Evolutionary conservation across 2,329 filamentous ascomycete species (phyloP), one percentile per base, ranked within the genome.

Genomic region (Ampelomyces quisqualis): DNA sequence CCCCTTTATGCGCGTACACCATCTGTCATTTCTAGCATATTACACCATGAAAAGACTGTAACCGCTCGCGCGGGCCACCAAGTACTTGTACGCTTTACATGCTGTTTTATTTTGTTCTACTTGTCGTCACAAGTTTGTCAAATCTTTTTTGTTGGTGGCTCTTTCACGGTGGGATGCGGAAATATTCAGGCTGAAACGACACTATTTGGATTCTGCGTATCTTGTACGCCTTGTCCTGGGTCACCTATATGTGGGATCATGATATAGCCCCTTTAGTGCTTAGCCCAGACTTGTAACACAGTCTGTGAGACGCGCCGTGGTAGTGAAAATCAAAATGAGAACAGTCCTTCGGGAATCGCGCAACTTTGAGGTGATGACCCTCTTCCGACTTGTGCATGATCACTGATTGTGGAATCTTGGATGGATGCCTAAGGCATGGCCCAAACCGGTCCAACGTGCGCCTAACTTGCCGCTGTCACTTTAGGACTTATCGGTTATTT

Each of bases 21-120:
- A 43, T 30, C 27, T 27, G 30, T 45, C 49, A 41, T 55, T 47
- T 53, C 55, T 47, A 27, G 41, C 35, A 55, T 43, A n/a, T n/a
- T n/a, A n/a, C 34, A 42, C 2, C 15, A 36, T 51, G 58, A 65
- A 62, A 67, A 68, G 65, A 69, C 58, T 66, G 64, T 68, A 64
- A 59, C 65, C 62, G 67, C 67, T 67, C 67, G 52, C 67, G 65
- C 67, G 65, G 67, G 60, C 54, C 49, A 61, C 42, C 58, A 58
- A 35, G 47, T 56, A 51, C 46, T 34, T 66, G 60, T 64, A 61
- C 49, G 43, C 47, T 58, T 53, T 38, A 50, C 34, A 38, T 44
- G 38, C 17, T 27, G 8, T 39, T 31, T 29, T 17, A 7, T n/a
- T 24, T 34, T 29, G 7, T 28, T 14, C 20, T 15, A 7, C 35